Evolutionary conservation across 2,329 filamentous ascomycete genomes (phyloP).

Genomic region (Trichoderma pleuroti): DNA sequence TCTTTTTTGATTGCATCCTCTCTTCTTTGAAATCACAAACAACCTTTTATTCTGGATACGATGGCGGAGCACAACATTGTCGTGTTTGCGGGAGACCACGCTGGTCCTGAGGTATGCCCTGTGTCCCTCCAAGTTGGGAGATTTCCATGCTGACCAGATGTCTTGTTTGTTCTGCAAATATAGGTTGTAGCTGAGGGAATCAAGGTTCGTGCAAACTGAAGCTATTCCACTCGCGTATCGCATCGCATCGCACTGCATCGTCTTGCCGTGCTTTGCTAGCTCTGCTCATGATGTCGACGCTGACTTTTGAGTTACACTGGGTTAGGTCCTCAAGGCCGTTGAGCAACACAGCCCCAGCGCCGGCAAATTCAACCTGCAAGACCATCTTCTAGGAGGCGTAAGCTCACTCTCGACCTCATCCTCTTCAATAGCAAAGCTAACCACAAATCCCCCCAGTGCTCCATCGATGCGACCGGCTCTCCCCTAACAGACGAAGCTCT

Average conservation of each 20-base stretch:
- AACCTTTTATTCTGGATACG: neutral
- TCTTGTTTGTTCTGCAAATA: neutral
- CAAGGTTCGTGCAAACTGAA: constrained; percentile 58
- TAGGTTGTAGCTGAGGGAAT: constrained; percentile 77
- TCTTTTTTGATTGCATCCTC: neutral
- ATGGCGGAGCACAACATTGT: constrained; percentile 76
- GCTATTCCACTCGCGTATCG: neutral
- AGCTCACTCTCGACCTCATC: constrained; percentile 33
- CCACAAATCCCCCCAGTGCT: constrained; percentile 55
- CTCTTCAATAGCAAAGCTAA: neutral
- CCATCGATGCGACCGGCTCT: constrained; percentile 76
- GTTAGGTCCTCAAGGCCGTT: constrained; percentile 71
- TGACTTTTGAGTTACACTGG: neutral
- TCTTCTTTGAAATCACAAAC: neutral
- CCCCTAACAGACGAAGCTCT: constrained; percentile 83
- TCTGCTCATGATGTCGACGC: neutral
- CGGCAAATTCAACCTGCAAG: constrained; percentile 79
- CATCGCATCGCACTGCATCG: neutral
- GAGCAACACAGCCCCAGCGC: constrained; percentile 67
- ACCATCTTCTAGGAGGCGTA: constrained; percentile 89
- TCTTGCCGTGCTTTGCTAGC: neutral
- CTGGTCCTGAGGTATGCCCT: constrained; percentile 68
- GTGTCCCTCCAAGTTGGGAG: neutral
- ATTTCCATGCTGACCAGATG: constrained; percentile 9
- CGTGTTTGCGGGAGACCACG: constrained; percentile 79